Evolutionary conservation across 495 filamentous ascomycete species (phyloP).

Genomic region (Neurospora sp.): DNA sequence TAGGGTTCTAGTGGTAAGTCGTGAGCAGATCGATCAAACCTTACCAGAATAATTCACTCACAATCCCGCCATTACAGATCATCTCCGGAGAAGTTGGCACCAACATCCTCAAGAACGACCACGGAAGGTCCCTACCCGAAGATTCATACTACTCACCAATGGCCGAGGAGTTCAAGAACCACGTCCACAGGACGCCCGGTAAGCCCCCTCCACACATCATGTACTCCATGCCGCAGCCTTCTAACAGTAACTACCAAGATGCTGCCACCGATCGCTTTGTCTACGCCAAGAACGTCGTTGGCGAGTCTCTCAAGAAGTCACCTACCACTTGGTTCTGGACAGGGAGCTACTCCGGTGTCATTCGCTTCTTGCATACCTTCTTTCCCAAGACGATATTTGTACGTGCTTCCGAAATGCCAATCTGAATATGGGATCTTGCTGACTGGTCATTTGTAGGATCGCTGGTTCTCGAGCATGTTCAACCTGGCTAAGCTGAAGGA

Average conservation of each 20-base stretch:
- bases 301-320: background rate
- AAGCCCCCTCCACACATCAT: background rate
- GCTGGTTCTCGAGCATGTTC: background rate
- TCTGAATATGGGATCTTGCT: background rate
- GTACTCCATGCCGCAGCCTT: background rate
- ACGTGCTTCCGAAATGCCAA: background rate
- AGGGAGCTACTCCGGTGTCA: background rate
- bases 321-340: background rate
- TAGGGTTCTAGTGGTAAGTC: background rate
- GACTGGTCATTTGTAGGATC: background rate
- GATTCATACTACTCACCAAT: background rate
- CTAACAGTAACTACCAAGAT: background rate
- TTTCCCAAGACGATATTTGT: background rate
- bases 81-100: background rate
- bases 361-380: background rate
- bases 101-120: background rate
- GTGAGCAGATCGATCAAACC: fast-evolving
- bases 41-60: background rate
- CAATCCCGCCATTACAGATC: background rate
- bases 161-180: background rate
- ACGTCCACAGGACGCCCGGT: background rate
- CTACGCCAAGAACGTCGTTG: background rate
- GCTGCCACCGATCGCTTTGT: background rate
- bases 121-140: background rate
- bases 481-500: background rate